A percentile compares a stretch with the other conserved stretches of the same genome.
Conservation (phyloP, 75 land plant species). For the Gnetum montanum region DNA sequence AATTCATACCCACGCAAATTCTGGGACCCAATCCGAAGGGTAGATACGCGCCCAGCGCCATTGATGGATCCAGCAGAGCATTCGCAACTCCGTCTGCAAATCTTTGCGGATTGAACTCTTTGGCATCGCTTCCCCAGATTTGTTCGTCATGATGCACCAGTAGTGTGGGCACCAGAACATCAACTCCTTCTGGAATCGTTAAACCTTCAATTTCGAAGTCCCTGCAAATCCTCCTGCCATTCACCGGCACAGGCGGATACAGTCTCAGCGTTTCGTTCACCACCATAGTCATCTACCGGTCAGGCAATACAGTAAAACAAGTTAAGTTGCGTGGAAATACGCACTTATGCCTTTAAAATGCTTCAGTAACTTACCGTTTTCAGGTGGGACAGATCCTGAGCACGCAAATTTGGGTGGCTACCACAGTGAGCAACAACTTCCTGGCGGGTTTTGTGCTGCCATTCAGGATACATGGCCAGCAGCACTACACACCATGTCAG, state of each 20-base stretch:
- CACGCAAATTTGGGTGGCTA: too few species aligned
- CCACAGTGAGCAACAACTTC: constrained; percentile 16
- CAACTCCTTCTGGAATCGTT: constrained; percentile 10
- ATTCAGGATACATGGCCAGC: constrained; percentile 7
- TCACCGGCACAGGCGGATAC: constrained; percentile 14
- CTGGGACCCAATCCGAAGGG: constrained; percentile 28
- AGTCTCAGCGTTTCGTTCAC: constrained; percentile 19
- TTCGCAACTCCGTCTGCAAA: constrained; percentile 18
- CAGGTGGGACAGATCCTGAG: too few species aligned
- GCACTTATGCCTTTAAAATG: too few species aligned
- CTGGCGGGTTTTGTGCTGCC: constrained; percentile 14
- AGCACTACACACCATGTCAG: constrained; percentile 36
- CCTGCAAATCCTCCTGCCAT: constrained; percentile 6
- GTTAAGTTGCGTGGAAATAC: too few species aligned
- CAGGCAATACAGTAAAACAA: too few species aligned
- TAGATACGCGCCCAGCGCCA: constrained; percentile 19
- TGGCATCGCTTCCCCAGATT: constrained; percentile 22
- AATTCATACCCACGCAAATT: constrained; percentile 18
- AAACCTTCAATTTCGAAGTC: constrained; percentile 12
- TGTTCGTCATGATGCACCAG: constrained; percentile 18
- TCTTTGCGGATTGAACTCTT: constrained; percentile 24
- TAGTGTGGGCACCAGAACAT: constrained; percentile 16
- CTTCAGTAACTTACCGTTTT: too few species aligned
- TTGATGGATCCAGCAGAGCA: constrained; percentile 25
- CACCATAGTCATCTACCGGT: constrained; percentile 18